A percentile compares a stretch with the other conserved stretches of the same genome.
Conservation (phyloP, 169 alveolate species). For the Plasmodium malariae region DNA sequence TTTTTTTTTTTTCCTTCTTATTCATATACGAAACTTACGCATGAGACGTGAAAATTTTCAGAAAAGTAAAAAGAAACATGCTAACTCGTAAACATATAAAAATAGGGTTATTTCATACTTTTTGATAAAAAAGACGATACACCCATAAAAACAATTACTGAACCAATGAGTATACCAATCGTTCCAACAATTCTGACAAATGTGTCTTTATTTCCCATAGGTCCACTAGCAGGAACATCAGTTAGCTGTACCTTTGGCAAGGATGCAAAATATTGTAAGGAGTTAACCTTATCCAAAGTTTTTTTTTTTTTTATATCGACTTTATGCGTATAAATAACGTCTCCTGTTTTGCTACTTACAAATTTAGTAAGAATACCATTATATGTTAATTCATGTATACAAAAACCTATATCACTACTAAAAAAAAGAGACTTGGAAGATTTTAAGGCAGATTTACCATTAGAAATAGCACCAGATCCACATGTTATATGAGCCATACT, state of each 20-base stretch:
- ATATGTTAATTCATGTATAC: constrained; percentile 87
- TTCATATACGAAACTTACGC: neutral
- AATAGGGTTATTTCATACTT: constrained; percentile 22
- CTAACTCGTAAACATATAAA: neutral
- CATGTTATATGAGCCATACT: constrained; percentile 83
- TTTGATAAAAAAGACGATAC: constrained; percentile 49
- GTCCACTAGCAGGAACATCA: constrained; percentile 87
- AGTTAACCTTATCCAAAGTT: constrained; percentile 78
- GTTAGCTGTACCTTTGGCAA: constrained; percentile 84
- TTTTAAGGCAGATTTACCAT: constrained; percentile 79
- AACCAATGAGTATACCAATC: constrained; percentile 86
- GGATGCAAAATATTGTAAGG: constrained; percentile 80
- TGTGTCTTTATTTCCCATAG: constrained; percentile 86
- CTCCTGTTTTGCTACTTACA: constrained; percentile 86
- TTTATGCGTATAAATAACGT: constrained; percentile 83
- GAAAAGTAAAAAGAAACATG: constrained; percentile 10
- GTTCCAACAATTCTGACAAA: constrained; percentile 90
- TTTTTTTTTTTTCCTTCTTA: too few relatives aligned
- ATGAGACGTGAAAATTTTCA: neutral
- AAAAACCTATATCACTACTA: constrained; percentile 88
- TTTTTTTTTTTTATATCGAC: constrained; percentile 82
- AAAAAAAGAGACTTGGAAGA: constrained; percentile 81
- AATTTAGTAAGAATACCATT: constrained; percentile 87
- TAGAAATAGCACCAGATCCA: constrained; percentile 88
- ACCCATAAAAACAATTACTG: constrained; percentile 58